Conservation (phyloP, 192 early-diverging fungal genomes). For the Coemansia asiatica region DNA sequence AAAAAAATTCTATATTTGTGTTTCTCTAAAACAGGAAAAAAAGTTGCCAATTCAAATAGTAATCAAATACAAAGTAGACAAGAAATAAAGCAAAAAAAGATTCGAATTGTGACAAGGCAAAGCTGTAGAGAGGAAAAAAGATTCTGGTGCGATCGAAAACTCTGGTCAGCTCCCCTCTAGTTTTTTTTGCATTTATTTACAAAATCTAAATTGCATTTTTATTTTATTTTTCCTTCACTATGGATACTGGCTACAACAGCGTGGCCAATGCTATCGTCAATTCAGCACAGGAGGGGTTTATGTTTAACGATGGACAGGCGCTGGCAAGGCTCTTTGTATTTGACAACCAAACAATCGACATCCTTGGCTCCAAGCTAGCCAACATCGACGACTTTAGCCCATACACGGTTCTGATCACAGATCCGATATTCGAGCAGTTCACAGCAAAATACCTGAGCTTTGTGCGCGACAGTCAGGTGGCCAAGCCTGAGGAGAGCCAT, state of each 20-base stretch:
- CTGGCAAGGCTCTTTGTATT: slow-evolving; percentile 49
- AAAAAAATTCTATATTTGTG: background rate
- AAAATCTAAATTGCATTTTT: slow-evolving; percentile 5
- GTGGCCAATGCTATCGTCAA: slow-evolving; percentile 37
- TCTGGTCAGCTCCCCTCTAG: too few relatives aligned
- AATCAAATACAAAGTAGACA: background rate
- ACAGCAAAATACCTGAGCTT: slow-evolving; percentile 38
- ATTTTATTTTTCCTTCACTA: background rate
- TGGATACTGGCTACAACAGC: slow-evolving; percentile 31
- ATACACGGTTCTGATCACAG: slow-evolving; percentile 29
- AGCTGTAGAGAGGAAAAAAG: too few relatives aligned
- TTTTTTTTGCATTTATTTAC: background rate
- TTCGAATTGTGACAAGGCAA: too few relatives aligned
- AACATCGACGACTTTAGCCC: slow-evolving; percentile 30
- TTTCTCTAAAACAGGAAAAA: background rate
- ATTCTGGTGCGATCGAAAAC: too few relatives aligned
- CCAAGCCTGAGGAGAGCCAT: slow-evolving; percentile 13
- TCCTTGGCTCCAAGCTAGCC: slow-evolving; percentile 20
- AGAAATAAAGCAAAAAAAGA: too few relatives aligned
- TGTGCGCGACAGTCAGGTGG: slow-evolving; percentile 26
- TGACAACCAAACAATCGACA: slow-evolving; percentile 12
- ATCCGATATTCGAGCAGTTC: slow-evolving; percentile 28
- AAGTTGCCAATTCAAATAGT: background rate
- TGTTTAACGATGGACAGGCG: slow-evolving; percentile 34
- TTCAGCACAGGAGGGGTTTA: slow-evolving; percentile 34